Base-by-base conservation (phyloP, 2,329 filamentous ascomycete species). In the Penicillium polonicum region DNA sequence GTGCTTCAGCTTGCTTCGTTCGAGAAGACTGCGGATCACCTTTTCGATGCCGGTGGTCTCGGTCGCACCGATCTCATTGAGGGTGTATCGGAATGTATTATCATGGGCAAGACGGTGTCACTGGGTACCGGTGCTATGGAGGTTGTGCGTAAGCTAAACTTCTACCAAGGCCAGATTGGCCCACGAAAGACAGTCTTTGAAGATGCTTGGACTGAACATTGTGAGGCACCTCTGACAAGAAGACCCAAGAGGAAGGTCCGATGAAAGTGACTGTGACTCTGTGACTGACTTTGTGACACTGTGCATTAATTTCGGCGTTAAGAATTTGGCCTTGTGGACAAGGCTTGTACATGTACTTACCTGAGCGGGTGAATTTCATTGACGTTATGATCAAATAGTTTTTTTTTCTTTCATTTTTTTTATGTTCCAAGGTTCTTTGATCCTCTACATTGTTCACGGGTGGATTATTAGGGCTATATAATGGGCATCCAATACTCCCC, bases 11-110 rank as follows among this genome's bases (percentile, higher is more conserved):
- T 99, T 13, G 94, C 94, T 0, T 93, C 89, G 19, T 99, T 99
- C 71, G 94, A 99, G 77, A 97, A 97, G 84, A 99, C 94, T 46
- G 92, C 94, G 0, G 94, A 99, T 72, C 94, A 99, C 76, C 78
- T 99, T 41, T 99, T 99, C 70, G 93, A 97, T 62, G 94, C 94
- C 3, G 94, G 92, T 7, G 90, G 91, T 5, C 87, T 88, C 56
- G 95, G 95, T 82, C 97, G 97, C 80, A 88, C 86, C 29, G 94
- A 99, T 77, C 83, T 85, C 61, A 95, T 99, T 60, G 90, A 96
- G 74, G 94, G 94, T 68, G 94, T 99, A 10, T 90, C 86, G 55
- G 94, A 99, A 78, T 95, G 92, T 76, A 97, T 99, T 71, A 99
- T 99, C 72, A 94, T 97, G 88, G 94, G 94, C 17, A 93, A 97